Conservation (phyloP, 2,329 filamentous ascomycete species). For the Aspergillus neotritici region DNA sequence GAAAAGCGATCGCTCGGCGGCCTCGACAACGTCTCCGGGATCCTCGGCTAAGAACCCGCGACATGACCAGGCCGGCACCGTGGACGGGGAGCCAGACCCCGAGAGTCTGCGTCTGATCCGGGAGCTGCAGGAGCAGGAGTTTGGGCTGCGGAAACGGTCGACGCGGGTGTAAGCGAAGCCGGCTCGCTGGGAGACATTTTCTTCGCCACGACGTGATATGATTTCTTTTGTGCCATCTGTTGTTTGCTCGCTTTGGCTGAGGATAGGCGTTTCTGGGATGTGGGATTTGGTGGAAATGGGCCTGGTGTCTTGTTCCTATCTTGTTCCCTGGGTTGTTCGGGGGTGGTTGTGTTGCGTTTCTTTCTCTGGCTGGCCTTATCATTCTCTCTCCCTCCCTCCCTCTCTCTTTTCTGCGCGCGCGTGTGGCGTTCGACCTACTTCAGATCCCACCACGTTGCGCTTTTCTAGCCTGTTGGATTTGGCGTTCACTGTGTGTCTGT, state of each 20-base stretch:
- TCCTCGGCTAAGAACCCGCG: constrained; percentile 26
- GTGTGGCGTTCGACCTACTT: no score
- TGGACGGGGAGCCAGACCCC: constrained; percentile 34
- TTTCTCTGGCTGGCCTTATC: constrained; percentile 1
- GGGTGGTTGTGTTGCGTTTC: neutral
- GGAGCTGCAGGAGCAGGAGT: constrained; percentile 43
- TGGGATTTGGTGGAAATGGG: no score
- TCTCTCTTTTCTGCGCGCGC: neutral
- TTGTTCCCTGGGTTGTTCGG: neutral
- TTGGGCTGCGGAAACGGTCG: constrained; percentile 37
- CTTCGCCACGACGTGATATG: no score
- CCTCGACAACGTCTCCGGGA: constrained; percentile 23
- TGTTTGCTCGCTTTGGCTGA: no score
- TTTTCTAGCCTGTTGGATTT: no score
- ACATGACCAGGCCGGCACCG: constrained; percentile 19
- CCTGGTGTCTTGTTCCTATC: neutral
- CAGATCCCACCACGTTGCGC: no score
- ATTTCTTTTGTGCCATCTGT: no score
- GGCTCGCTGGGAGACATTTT: no score
- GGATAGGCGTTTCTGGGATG: no score
- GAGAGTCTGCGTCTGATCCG: constrained; percentile 42
- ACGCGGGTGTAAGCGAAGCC: constrained; percentile 12
- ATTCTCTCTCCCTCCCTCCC: neutral
- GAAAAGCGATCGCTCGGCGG: constrained; percentile 25
- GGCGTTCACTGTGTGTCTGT: no score